Conservation (phyloP, 139 green algal species). For the Volvox reticuliferus region DNA sequence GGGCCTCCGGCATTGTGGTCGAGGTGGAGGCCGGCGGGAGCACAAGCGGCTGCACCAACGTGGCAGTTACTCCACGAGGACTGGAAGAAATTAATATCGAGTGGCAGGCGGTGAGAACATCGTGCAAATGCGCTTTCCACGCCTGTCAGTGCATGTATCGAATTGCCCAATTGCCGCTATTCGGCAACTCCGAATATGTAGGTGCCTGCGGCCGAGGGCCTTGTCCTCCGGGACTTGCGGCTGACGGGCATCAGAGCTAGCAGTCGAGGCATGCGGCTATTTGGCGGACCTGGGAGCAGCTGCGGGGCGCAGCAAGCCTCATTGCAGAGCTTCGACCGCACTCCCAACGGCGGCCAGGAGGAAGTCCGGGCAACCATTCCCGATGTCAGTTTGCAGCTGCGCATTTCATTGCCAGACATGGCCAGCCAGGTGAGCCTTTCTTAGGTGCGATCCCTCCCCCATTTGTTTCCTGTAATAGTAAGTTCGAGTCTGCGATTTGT, state of each 20-base stretch:
- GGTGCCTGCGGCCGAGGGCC: neutral
- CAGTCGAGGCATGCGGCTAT: constrained; percentile 48
- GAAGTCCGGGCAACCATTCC: neutral
- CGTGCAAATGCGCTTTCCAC: too few species aligned
- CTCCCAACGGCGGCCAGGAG: neutral
- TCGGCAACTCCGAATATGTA: neutral
- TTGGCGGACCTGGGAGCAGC: neutral
- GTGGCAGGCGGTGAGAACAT: constrained; percentile 28
- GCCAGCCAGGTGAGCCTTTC: constrained; percentile 30
- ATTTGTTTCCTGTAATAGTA: too few species aligned
- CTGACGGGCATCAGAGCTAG: neutral
- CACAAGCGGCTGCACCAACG: neutral
- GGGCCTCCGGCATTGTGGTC: neutral
- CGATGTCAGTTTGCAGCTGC: constrained; percentile 50
- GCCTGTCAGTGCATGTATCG: too few species aligned
- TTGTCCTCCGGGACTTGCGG: neutral
- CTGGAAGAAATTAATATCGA: constrained; percentile 40
- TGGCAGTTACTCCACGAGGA: neutral
- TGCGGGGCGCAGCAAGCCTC: constrained; percentile 3
- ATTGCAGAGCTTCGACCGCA: neutral
- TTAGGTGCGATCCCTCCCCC: too few species aligned
- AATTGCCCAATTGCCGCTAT: too few species aligned
- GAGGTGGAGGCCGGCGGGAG: neutral
- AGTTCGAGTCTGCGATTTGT: too few species aligned
- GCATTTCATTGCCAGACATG: constrained; percentile 41